phyloP scores from a whole-genome alignment of 2,329 filamentous ascomycete genomes.

The Didymosphaeria variabile region DNA sequence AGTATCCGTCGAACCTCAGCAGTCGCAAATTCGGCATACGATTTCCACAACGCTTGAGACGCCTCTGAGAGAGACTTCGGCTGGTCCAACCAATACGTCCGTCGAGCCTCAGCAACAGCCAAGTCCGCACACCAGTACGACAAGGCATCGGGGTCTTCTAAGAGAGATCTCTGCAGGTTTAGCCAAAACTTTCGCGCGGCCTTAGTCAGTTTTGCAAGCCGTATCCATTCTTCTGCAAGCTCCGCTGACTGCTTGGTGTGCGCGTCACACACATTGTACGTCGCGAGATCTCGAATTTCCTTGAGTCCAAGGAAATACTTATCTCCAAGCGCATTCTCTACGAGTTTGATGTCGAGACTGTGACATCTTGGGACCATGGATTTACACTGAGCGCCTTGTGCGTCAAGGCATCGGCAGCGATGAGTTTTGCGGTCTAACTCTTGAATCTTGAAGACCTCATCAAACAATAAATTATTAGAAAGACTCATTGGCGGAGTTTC shows the following conservation, averaged over 20 bases:
- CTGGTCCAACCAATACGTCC: too few relatives aligned
- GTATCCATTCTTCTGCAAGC: slow-evolving; percentile 13
- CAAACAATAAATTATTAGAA: slow-evolving; percentile 10
- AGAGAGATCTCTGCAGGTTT: neutral
- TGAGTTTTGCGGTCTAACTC: slow-evolving; percentile 9
- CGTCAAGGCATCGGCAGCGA: slow-evolving; percentile 4
- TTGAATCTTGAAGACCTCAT: slow-evolving; percentile 16
- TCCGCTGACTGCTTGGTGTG: slow-evolving; percentile 8
- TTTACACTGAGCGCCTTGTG: neutral
- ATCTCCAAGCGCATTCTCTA: neutral
- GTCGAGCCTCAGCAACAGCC: too few relatives aligned
- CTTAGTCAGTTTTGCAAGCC: slow-evolving; percentile 12
- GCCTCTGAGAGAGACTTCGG: neutral
- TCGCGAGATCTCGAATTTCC: neutral
- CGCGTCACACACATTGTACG: slow-evolving; percentile 8
- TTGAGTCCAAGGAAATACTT: neutral
- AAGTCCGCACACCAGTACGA: too few relatives aligned
- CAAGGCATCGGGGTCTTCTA: too few relatives aligned
- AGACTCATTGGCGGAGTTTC: slow-evolving; percentile 2
- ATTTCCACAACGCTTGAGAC: neutral
- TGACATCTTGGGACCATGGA: neutral
- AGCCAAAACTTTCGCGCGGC: neutral
- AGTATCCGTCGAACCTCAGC: neutral
- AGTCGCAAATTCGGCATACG: neutral
- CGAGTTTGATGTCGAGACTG: neutral